A percentile compares a stretch with the other conserved stretches of the same genome.
These are phyloP conservation scores for Cenchrus purpureus DNA, from an alignment of 176 grass and related monocot genomes.

Conservation along the genomic window DNA sequence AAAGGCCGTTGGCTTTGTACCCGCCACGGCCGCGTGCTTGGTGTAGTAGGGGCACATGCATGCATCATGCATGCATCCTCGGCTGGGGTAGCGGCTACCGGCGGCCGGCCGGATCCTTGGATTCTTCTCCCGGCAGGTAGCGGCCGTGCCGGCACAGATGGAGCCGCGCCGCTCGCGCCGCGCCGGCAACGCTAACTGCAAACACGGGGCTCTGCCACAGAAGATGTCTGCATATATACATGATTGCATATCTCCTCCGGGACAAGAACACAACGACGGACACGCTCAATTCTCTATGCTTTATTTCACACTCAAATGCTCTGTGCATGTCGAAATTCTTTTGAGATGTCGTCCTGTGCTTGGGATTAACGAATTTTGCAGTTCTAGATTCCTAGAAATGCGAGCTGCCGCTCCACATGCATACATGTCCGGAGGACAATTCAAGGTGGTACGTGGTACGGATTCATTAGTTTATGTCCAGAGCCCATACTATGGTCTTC, in stretches of 20 bases:
- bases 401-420: conserved; percentile 1
- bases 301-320: not conserved
- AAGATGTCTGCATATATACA: not conserved
- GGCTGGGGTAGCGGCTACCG: not conserved
- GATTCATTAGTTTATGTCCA: not conserved
- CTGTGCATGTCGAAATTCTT: not conserved
- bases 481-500: no score
- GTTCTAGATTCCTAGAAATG: conserved; percentile 32
- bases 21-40: no score
- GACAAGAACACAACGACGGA: not conserved
- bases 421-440: not conserved
- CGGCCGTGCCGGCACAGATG: not conserved
- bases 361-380: conserved; percentile 24
- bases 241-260: not conserved
- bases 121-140: conserved; percentile 36
- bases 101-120: conserved; percentile 12
- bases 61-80: not conserved
- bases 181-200: not conserved
- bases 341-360: not conserved
- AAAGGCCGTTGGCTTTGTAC: not conserved
- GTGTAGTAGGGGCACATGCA: not conserved
- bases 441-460: not conserved
- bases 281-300: not conserved
- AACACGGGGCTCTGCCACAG: conserved; percentile 41
- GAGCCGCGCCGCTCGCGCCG: not conserved